Evolutionary conservation across 2,329 filamentous ascomycete species (phyloP).

Genomic region (Aspergillus aculeatus): DNA sequence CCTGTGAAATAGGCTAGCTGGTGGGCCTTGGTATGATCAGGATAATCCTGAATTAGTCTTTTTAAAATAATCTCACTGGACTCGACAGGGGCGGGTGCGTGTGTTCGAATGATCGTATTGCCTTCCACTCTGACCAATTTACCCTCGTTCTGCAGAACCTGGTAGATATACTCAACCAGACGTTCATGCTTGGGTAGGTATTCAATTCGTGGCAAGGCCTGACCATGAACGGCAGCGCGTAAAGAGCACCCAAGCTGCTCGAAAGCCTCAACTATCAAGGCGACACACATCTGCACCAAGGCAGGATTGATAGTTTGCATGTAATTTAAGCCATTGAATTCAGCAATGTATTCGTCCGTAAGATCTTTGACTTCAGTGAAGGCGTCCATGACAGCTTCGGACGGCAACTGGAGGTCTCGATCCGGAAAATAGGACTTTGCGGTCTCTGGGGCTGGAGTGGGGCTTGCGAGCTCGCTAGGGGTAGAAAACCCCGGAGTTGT

Average conservation of each 20-base stretch:
- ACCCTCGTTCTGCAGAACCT: constrained; percentile 28
- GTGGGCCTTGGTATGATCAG: not conserved
- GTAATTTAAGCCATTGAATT: constrained; percentile 21
- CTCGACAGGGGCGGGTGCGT: constrained; percentile 15
- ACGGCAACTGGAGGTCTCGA: not conserved
- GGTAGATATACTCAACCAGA: constrained; percentile 31
- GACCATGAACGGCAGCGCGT: constrained; percentile 18
- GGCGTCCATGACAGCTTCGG: constrained; percentile 21
- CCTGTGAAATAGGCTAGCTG: not conserved
- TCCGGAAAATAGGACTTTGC: not conserved
- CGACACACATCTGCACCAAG: constrained; percentile 16
- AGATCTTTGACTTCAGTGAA: constrained; percentile 16
- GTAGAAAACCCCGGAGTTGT: not conserved
- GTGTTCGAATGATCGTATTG: constrained; percentile 27
- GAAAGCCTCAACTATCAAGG: constrained; percentile 28
- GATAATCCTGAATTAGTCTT: not conserved
- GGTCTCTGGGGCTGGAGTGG: not conserved
- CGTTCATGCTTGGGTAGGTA: constrained; percentile 24
- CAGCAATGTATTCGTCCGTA: constrained; percentile 28
- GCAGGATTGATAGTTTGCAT: constrained; percentile 23
- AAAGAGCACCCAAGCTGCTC: constrained; percentile 28
- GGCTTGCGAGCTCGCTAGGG: not conserved
- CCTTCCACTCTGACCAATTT: constrained; percentile 29
- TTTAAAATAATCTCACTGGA: constrained; percentile 1
- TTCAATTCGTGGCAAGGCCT: constrained; percentile 20